These are phyloP conservation scores for Phytophthora macrochlamydospora DNA, from an alignment of 352 stramenopile species.

Conservation along the genomic window DNA sequence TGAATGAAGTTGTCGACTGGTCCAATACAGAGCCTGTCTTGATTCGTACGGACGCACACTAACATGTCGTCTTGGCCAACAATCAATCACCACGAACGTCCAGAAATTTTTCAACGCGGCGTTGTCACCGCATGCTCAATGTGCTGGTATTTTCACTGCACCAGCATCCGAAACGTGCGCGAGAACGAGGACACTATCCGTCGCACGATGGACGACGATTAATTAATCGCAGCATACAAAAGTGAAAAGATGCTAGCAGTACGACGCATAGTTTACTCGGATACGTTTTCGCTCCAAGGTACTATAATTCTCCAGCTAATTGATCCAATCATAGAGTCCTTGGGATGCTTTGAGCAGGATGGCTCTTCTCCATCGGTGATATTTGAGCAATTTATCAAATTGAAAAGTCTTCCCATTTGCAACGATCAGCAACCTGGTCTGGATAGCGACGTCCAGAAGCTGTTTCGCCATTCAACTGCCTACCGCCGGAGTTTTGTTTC, in stretches of 20 bases:
- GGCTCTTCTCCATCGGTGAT: background rate
- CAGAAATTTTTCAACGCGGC: slow-evolving; percentile 1
- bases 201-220: background rate
- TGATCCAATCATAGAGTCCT: background rate
- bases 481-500: slow-evolving; percentile 6
- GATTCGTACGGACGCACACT: background rate
- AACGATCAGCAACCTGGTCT: background rate
- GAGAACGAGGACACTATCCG: slow-evolving; percentile 8
- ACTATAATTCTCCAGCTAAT: background rate
- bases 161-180: slow-evolving; percentile 2
- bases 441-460: background rate
- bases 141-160: slow-evolving; percentile 4
- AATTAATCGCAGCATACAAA: background rate
- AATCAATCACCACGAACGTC: background rate
- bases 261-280: background rate
- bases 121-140: background rate
- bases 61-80: background rate
- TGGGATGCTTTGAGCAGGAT: slow-evolving; percentile 5
- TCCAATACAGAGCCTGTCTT: background rate
- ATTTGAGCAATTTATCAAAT: slow-evolving; percentile 8
- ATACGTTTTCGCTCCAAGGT: slow-evolving; percentile 2
- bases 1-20: background rate
- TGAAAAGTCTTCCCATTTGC: slow-evolving; percentile 1
- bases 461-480: slow-evolving; percentile 1
- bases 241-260: background rate